Evolutionary conservation across 163 green algal genomes (phyloP), one percentile per base, ranked within the genome.

Genomic region (Chlamydomonas reinhardtii): DNA sequence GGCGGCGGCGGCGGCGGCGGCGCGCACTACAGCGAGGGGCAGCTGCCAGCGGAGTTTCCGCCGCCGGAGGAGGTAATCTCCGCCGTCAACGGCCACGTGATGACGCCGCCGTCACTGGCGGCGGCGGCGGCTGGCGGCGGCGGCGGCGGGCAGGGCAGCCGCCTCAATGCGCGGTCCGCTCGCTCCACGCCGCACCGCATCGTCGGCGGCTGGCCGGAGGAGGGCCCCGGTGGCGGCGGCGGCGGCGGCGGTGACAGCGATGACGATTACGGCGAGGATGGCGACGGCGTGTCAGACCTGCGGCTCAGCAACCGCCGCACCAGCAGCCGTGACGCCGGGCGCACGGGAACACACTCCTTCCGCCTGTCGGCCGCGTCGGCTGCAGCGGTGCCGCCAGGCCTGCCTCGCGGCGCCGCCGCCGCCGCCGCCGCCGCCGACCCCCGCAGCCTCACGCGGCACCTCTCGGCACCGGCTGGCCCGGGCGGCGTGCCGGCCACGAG

Each of bases 1-100:
- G 29, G 29, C 29, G 29, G 64, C 64, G 64, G 29, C 64, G 29
- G 29, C 29, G 59, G 59, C 59, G 4, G 24, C 59, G 59, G 59
- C 20, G 27, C 2, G 25, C 62, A 32, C 24, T 32, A 29, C 24
- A 29, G 24, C 2, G 29, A 29, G 62, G 24, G 24, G 14, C 59
- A 29, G 59, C 64, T 34, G 64, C 64, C 64, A 0, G 70, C 80
- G 16, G 80, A 86, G 70, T 54, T 86, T 14, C 70, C 80, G 54
- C 35, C 69, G 69, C 69, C 80, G 35, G 80, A 86, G 29, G 80
- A 86, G 27, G 0, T 79, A 1, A 48, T 79, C 2, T 31, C 80
- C 2, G 69, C 80, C 4, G 70, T 86, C 20, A 86, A 86, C n/a
- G 80, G 80, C 54, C 79, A 85, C 43, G 11, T 56, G 11, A 56